Conservation (phyloP, 2,329 filamentous ascomycete species). For the Talaromyces amestolkiae region DNA sequence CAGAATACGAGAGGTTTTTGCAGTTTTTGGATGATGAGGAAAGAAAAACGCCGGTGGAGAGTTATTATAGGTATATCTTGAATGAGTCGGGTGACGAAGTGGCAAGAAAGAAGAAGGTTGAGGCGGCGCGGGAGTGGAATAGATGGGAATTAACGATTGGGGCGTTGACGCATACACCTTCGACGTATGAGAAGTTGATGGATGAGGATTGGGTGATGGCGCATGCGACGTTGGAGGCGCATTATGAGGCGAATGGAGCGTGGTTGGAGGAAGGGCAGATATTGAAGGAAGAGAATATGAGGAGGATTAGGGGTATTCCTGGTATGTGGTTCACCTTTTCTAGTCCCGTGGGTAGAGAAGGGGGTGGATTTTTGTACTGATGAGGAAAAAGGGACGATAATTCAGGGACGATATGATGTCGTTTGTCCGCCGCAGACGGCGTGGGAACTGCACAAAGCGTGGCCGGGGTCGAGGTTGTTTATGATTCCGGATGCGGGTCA, state of each 20-base stretch:
- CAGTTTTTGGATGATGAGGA: neutral
- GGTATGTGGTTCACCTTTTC: slow-evolving; percentile 24
- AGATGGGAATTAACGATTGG: slow-evolving; percentile 36
- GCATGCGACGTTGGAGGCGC: slow-evolving; percentile 44
- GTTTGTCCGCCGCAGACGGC: slow-evolving; percentile 46
- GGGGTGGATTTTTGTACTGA: neutral
- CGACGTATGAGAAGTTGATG: slow-evolving; percentile 26
- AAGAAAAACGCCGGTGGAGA: neutral
- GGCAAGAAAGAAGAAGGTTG: slow-evolving; percentile 19
- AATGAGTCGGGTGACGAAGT: neutral
- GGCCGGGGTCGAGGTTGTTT: slow-evolving; percentile 34
- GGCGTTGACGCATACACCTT: slow-evolving; percentile 25
- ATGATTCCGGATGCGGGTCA: slow-evolving; percentile 37
- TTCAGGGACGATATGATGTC: slow-evolving; percentile 49
- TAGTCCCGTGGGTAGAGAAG: too few species aligned
- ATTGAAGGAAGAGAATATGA: slow-evolving; percentile 32
- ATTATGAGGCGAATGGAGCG: slow-evolving; percentile 44
- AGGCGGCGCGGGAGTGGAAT: slow-evolving; percentile 39
- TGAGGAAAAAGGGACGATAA: slow-evolving; percentile 28
- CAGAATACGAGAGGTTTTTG: neutral
- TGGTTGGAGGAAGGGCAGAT: slow-evolving; percentile 46
- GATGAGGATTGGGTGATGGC: slow-evolving; percentile 33
- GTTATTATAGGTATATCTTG: slow-evolving; percentile 1
- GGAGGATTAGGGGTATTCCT: slow-evolving; percentile 38
- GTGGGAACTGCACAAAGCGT: slow-evolving; percentile 44